phyloP scores from a whole-genome alignment of 768 basidiomycete genomes.

The Kwoniella mangroviensis region DNA sequence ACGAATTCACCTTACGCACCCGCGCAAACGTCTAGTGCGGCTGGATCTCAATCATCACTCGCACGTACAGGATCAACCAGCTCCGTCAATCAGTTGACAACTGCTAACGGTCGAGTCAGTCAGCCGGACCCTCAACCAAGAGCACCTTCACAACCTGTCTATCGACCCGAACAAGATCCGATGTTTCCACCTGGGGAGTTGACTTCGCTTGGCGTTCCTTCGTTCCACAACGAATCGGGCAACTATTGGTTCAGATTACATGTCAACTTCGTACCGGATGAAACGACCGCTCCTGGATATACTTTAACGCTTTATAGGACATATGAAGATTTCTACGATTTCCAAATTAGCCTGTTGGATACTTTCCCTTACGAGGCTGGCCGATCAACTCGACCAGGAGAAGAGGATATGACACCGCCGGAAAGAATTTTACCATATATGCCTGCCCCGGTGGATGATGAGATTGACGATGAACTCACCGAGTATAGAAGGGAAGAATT shows the following conservation, averaged over 20 bases:
- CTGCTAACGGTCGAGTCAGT: constrained; percentile 11
- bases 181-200: constrained; percentile 68
- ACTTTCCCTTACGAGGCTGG: constrained; percentile 91
- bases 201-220: constrained; percentile 83
- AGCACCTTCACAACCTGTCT: constrained; percentile 23
- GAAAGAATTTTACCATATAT: constrained; percentile 89
- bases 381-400: constrained; percentile 57
- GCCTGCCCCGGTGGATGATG: constrained; percentile 84
- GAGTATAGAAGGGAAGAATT: constrained; percentile 78
- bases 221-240: constrained; percentile 95
- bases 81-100: constrained; percentile 18
- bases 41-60: constrained; percentile 18
- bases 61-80: constrained; percentile 28
- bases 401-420: constrained; percentile 44
- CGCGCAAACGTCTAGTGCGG: constrained; percentile 7
- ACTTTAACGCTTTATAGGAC: constrained; percentile 86
- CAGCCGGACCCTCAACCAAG: background rate
- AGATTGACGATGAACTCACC: constrained; percentile 79
- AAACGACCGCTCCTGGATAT: constrained; percentile 60
- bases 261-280: constrained; percentile 83
- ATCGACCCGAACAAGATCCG: constrained; percentile 48
- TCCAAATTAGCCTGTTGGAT: constrained; percentile 86
- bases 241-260: constrained; percentile 98
- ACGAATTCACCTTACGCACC: constrained; percentile 46
- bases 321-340: constrained; percentile 98